These are phyloP conservation scores for Insectozyma bohioensis DNA, from an alignment of 1,139 yeast species.

Conservation along the genomic window DNA sequence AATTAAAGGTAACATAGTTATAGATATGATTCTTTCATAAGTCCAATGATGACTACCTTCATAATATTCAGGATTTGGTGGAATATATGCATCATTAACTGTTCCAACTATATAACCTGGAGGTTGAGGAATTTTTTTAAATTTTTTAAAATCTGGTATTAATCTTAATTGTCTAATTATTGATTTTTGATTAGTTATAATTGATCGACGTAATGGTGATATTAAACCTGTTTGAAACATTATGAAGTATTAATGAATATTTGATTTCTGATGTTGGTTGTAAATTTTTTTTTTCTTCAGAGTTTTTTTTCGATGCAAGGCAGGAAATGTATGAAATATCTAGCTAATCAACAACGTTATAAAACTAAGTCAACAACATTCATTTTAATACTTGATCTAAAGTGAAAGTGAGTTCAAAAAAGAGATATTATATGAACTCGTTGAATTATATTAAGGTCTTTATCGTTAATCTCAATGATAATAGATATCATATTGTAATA, in stretches of 20 bases:
- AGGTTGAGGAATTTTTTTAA: constrained; percentile 64
- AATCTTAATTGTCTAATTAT: constrained; percentile 26
- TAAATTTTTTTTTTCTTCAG: too few species aligned
- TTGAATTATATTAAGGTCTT: too few species aligned
- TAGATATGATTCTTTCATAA: constrained; percentile 57
- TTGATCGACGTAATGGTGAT: constrained; percentile 2
- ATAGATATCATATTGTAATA: too few species aligned
- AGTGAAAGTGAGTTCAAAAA: too few species aligned
- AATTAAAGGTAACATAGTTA: constrained; percentile 64
- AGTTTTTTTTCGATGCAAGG: too few species aligned
- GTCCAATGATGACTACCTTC: constrained; percentile 80
- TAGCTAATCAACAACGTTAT: too few species aligned
- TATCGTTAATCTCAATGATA: too few species aligned
- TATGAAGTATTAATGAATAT: not conserved
- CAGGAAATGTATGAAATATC: too few species aligned
- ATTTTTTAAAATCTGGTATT: constrained; percentile 48
- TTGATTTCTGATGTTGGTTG: not conserved
- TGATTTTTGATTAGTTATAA: not conserved
- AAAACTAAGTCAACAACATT: too few species aligned
- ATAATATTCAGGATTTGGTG: constrained; percentile 52
- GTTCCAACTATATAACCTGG: constrained; percentile 75
- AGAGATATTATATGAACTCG: too few species aligned
- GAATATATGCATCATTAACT: constrained; percentile 69
- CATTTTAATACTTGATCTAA: too few species aligned
- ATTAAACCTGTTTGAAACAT: constrained; percentile 2